Conservation (phyloP, 2,329 filamentous ascomycete genomes). For the Ascochyta lentis region DNA sequence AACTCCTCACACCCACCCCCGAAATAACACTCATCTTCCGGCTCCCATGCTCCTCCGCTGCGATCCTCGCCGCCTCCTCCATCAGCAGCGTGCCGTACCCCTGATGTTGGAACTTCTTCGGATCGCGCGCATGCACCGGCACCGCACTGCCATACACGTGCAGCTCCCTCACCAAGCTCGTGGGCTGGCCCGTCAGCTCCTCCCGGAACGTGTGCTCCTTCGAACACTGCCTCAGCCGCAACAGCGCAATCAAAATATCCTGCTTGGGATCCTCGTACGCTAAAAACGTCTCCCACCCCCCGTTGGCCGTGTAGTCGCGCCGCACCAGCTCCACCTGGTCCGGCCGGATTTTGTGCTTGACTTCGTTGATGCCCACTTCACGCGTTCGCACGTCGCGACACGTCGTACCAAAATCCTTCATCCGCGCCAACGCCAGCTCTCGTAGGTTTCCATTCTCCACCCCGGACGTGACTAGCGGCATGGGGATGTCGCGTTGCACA, state of each 20-base stretch:
- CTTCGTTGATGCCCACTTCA: slow-evolving; percentile 98
- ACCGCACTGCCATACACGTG: slow-evolving; percentile 98
- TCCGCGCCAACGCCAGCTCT: slow-evolving; percentile 90
- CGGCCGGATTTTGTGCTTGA: slow-evolving; percentile 97
- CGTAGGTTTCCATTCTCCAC: slow-evolving; percentile 97
- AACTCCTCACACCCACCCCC: slow-evolving; percentile 94
- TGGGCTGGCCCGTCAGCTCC: slow-evolving; percentile 84
- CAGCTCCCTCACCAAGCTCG: slow-evolving; percentile 89
- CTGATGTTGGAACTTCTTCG: slow-evolving; percentile 97
- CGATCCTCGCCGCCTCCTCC: slow-evolving; percentile 97
- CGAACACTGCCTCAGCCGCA: slow-evolving; percentile 89
- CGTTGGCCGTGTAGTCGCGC: slow-evolving; percentile 92
- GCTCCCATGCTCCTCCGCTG: slow-evolving; percentile 91
- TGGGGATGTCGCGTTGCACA: slow-evolving; percentile 98
- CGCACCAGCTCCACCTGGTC: slow-evolving; percentile 95
- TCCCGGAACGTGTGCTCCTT: slow-evolving; percentile 89
- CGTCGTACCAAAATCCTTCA: slow-evolving; percentile 98
- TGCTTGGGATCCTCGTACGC: slow-evolving; percentile 99
- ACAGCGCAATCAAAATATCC: slow-evolving; percentile 90
- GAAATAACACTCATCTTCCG: slow-evolving; percentile 96
- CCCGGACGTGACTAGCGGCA: slow-evolving; percentile 97
- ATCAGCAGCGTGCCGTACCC: slow-evolving; percentile 95
- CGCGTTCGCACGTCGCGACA: slow-evolving; percentile 96
- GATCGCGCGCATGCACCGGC: slow-evolving; percentile 94
- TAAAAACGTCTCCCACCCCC: slow-evolving; percentile 97